A percentile compares a stretch with the other conserved stretches of the same genome.
Evolutionary conservation across 2,329 filamentous ascomycete species (phyloP).

Genomic region (Plectosphaerella cucumerina): DNA sequence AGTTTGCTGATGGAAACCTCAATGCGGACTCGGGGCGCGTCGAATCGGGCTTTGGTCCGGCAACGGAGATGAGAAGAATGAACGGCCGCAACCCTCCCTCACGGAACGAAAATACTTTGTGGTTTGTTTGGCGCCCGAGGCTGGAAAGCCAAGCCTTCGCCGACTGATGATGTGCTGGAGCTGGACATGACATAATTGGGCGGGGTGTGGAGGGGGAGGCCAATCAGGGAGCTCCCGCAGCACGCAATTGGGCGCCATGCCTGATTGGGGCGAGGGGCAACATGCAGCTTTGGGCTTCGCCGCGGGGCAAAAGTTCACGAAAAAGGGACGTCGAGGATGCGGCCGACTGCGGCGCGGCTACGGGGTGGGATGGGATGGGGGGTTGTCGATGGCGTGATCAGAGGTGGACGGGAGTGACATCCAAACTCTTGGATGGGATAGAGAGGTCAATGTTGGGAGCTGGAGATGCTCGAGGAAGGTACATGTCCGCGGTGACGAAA

Average conservation of each 20-base stretch:
- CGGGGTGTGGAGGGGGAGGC: constrained; percentile 12
- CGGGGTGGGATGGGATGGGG: background rate
- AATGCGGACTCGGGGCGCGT: background rate
- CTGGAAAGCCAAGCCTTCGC: background rate
- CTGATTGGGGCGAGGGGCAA: constrained; percentile 17
- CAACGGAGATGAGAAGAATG: too few relatives aligned
- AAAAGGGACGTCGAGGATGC: background rate
- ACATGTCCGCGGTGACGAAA: background rate
- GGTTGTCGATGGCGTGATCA: too few relatives aligned
- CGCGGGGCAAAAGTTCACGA: constrained; percentile 1
- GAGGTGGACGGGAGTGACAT: background rate
- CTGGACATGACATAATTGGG: constrained; percentile 25
- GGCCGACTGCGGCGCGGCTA: background rate
- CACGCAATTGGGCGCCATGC: constrained; percentile 24
- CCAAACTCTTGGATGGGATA: background rate
- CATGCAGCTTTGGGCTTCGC: constrained; percentile 1
- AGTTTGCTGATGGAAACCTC: background rate
- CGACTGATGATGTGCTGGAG: constrained; percentile 6
- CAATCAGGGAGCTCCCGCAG: constrained; percentile 23
- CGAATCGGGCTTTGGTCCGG: too few relatives aligned
- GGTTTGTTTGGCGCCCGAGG: background rate
- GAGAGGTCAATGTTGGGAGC: background rate
- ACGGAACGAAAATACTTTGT: too few relatives aligned
- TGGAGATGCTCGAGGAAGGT: too few relatives aligned
- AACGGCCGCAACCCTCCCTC: too few relatives aligned